Evolutionary conservation across 2,329 filamentous ascomycete genomes (phyloP).

Genomic region (Fusarium sp.): DNA sequence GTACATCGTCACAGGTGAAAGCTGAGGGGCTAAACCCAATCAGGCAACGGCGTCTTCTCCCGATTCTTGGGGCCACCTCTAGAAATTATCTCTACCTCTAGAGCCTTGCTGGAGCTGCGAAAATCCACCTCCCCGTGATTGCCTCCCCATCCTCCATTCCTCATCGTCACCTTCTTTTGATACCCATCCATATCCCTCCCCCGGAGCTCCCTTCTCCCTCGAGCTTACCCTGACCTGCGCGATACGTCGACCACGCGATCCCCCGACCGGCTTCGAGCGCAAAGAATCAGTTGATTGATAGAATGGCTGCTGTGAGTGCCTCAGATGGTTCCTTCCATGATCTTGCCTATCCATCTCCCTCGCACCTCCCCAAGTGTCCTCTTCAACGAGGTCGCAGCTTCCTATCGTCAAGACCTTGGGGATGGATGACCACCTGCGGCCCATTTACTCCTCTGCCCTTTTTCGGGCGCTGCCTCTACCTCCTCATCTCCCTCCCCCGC

Average conservation of each 20-base stretch:
- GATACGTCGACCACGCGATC: constrained; percentile 33
- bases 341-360: constrained; percentile 22
- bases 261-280: constrained; percentile 40
- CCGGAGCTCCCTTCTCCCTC: constrained; percentile 33
- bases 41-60: constrained; percentile 29
- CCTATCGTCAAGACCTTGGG: neutral
- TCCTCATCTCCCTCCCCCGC: constrained; percentile 25
- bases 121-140: constrained; percentile 48
- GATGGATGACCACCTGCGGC: neutral
- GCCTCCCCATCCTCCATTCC: constrained; percentile 44
- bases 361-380: constrained; percentile 1
- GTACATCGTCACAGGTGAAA: constrained; percentile 25
- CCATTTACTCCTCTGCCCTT: neutral
- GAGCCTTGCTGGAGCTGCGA: constrained; percentile 47
- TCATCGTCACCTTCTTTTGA: constrained; percentile 48
- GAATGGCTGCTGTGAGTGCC: constrained; percentile 58
- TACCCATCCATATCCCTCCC: constrained; percentile 46
- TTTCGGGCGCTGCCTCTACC: neutral
- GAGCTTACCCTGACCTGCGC: constrained; percentile 32
- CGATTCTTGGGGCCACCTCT: constrained; percentile 46
- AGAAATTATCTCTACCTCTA: constrained; percentile 51
- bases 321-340: constrained; percentile 33
- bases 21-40: constrained; percentile 38
- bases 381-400: constrained; percentile 12
- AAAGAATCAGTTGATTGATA: constrained; percentile 50